Conservation (phyloP, 768 basidiomycete genomes). For the Sarcomyxa edulis region DNA sequence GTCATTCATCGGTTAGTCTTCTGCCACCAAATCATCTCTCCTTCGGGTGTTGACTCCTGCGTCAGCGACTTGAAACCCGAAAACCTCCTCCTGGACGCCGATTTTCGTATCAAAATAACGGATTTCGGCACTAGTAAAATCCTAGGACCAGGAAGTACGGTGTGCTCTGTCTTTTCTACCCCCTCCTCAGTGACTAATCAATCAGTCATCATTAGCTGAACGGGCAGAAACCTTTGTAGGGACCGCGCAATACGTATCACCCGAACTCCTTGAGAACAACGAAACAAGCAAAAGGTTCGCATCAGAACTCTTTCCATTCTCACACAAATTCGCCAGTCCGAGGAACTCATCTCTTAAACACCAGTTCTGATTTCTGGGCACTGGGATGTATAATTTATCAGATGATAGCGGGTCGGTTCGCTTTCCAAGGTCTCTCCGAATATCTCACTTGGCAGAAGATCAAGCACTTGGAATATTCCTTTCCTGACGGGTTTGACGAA, state of each 20-base stretch:
- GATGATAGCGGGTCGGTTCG: conserved; percentile 86
- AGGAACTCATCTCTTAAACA: conserved; percentile 11
- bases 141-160: conserved; percentile 51
- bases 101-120: conserved; percentile 88
- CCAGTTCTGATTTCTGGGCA: conserved; percentile 94
- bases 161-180: conserved; percentile 7
- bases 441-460: conserved; percentile 96
- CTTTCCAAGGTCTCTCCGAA: conserved; percentile 87
- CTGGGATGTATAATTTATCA: conserved; percentile 93
- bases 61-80: conserved; percentile 80
- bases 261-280: conserved; percentile 72
- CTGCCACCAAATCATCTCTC: too few species aligned
- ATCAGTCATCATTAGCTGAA: conserved; percentile 30
- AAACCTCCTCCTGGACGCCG: conserved; percentile 85
- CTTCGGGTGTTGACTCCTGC: background rate
- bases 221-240: conserved; percentile 74
- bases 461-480: conserved; percentile 79
- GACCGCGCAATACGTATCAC: conserved; percentile 85
- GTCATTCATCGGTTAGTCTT: conserved; percentile 73
- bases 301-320: conserved; percentile 3
- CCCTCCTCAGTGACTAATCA: conserved; percentile 3
- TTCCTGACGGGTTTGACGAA: conserved; percentile 81
- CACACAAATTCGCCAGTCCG: background rate
- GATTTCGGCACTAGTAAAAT: conserved; percentile 95
- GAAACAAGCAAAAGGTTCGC: conserved; percentile 74